Percentiles rank a stretch among this genome's conserved stretches.
Conservation (phyloP, 2,329 filamentous ascomycete species). For the Leptodontidium sp. region DNA sequence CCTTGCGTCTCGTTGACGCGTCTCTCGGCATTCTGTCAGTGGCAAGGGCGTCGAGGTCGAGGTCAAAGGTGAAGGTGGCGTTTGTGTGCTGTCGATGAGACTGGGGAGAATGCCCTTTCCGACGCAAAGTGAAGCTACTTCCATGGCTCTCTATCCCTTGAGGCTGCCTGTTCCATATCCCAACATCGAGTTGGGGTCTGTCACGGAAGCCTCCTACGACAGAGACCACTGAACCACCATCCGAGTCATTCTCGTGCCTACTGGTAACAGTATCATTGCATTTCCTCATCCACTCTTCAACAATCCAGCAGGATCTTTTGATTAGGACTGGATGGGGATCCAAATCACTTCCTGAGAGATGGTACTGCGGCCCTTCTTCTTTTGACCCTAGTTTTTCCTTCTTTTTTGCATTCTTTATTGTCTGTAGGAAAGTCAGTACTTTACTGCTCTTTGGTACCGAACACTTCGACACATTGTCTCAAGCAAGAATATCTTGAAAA, state of each 20-base stretch:
- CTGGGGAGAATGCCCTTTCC: background rate
- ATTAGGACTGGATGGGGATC: slow-evolving; percentile 9
- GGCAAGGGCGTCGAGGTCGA: background rate
- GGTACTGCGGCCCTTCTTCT: background rate
- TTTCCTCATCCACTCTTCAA: slow-evolving; percentile 22
- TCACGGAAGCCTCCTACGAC: slow-evolving; percentile 5
- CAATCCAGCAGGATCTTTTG: slow-evolving; percentile 16
- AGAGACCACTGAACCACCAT: slow-evolving; percentile 17
- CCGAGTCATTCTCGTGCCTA: background rate
- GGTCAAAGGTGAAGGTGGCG: too few species aligned
- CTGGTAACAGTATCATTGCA: slow-evolving; percentile 5
- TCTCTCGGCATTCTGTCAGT: background rate
- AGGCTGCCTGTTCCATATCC: background rate
- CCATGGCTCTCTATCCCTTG: background rate
- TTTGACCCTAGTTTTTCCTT: background rate
- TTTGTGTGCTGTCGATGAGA: background rate
- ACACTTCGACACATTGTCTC: background rate
- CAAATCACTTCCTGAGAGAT: slow-evolving; percentile 21
- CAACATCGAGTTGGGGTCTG: slow-evolving; percentile 16
- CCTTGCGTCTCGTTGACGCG: background rate
- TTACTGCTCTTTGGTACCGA: background rate
- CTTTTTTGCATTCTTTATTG: background rate
- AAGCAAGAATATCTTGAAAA: background rate
- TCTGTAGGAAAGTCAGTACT: background rate
- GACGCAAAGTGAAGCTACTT: background rate